Conservation (phyloP, 1,284 basidiomycete genomes). For the Wallemia ichthyophaga region DNA sequence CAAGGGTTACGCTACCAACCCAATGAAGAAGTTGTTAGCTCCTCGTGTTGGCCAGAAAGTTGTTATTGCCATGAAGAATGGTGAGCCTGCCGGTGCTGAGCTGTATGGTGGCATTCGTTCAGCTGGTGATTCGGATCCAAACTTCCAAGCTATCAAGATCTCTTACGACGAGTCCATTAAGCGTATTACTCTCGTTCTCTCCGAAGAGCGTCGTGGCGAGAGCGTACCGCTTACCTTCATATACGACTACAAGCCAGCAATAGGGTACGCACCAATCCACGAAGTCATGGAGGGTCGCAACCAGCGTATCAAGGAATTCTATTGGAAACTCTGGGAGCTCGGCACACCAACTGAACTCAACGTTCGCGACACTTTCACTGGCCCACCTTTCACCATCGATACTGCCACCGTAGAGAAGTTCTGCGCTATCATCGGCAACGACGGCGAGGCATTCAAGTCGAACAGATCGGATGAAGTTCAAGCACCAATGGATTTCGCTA, state of each 20-base stretch:
- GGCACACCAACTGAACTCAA: slow-evolving; percentile 49
- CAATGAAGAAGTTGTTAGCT: slow-evolving; percentile 53
- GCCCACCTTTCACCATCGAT: slow-evolving; percentile 51
- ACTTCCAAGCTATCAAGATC: slow-evolving; percentile 62
- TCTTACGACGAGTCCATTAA: slow-evolving; percentile 25
- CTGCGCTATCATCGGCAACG: slow-evolving; percentile 77
- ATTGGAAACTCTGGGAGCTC: slow-evolving; percentile 91
- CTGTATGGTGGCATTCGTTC: slow-evolving; percentile 54
- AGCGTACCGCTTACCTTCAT: slow-evolving; percentile 51
- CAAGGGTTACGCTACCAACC: slow-evolving; percentile 55
- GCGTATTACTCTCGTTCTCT: slow-evolving; percentile 42
- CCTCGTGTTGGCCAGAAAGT: slow-evolving; percentile 53
- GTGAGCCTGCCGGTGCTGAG: slow-evolving; percentile 25
- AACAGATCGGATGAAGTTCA: slow-evolving; percentile 31
- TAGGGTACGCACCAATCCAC: slow-evolving; percentile 76
- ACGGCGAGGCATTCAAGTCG: slow-evolving; percentile 63
- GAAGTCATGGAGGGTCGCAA: slow-evolving; percentile 64
- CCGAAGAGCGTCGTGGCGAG: slow-evolving; percentile 48
- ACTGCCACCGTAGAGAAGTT: slow-evolving; percentile 52
- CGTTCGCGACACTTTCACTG: slow-evolving; percentile 44
- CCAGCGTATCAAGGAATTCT: slow-evolving; percentile 73
- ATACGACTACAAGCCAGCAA: slow-evolving; percentile 63
- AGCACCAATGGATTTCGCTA: slow-evolving; percentile 95
- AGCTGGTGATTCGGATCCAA: slow-evolving; percentile 33
- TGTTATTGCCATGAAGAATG: slow-evolving; percentile 21